These are phyloP conservation scores for Isoetes taiwanensis DNA, from an alignment of 75 land plant species.

Conservation along the genomic window DNA sequence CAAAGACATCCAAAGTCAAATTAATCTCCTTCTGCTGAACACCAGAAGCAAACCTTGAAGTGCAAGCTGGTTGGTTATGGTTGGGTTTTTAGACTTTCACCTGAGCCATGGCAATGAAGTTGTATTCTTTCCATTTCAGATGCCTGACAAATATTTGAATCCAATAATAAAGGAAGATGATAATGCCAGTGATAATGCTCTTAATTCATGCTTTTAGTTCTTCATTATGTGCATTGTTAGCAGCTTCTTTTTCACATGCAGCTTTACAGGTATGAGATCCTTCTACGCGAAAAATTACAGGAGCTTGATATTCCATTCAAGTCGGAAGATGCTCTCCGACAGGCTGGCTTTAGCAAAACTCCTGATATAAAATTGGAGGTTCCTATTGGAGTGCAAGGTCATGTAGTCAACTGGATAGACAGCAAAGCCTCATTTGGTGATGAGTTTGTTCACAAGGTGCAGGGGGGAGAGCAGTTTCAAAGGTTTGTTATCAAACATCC, in stretches of 20 bases:
- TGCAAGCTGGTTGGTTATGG: too few species aligned
- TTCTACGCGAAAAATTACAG: slow-evolving; percentile 18
- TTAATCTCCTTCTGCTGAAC: too few species aligned
- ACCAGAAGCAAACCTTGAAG: too few species aligned
- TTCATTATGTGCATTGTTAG: too few species aligned
- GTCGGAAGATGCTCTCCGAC: slow-evolving; percentile 29
- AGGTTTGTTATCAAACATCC: slow-evolving; percentile 9
- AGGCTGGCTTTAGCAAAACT: slow-evolving; percentile 40
- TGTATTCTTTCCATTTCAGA: too few species aligned
- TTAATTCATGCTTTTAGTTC: too few species aligned
- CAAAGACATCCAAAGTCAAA: too few species aligned
- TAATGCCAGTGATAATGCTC: too few species aligned
- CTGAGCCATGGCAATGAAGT: too few species aligned
- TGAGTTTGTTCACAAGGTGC: slow-evolving; percentile 21
- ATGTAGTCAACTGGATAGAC: slow-evolving; percentile 38
- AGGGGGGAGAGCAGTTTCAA: slow-evolving; percentile 30
- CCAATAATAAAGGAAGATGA: too few species aligned
- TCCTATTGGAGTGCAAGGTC: slow-evolving; percentile 32
- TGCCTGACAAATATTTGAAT: too few species aligned
- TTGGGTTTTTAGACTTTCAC: too few species aligned
- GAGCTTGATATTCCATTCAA: slow-evolving; percentile 24
- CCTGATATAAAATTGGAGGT: slow-evolving; percentile 39
- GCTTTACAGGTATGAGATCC: slow-evolving; percentile 22
- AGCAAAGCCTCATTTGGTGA: slow-evolving; percentile 44
- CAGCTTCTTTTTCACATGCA: neutral